phyloP scores from a whole-genome alignment of 306 rosid species.

The Cicer bijugum region DNA sequence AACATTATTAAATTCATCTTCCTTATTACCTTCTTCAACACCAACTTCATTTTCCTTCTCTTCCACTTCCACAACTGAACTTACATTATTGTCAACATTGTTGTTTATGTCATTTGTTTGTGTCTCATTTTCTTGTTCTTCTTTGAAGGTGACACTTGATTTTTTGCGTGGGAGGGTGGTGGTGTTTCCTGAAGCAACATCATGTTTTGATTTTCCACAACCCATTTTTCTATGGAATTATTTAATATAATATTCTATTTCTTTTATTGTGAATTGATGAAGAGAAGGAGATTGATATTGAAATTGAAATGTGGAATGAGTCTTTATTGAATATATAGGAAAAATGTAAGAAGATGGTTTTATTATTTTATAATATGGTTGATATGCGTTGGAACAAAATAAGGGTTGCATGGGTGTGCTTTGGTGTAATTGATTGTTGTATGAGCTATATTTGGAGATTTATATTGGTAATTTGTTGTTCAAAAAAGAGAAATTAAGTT shows the following conservation, averaged over 20 bases:
- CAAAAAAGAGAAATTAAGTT: constrained; percentile 3
- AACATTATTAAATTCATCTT: constrained; percentile 20
- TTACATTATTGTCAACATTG: constrained; percentile 2
- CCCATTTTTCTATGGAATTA: constrained; percentile 57
- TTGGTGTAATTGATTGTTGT: constrained; percentile 37
- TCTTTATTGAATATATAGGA: constrained; percentile 31
- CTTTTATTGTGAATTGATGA: constrained; percentile 24
- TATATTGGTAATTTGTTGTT: constrained; percentile 28
- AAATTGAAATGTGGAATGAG: neutral
- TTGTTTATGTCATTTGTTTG: constrained; percentile 21
- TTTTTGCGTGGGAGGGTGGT: constrained; percentile 54
- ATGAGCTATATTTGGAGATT: constrained; percentile 26
- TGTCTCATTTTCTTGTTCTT: constrained; percentile 21
- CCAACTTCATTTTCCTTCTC: constrained; percentile 28
- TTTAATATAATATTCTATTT: neutral
- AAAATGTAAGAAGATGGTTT: neutral
- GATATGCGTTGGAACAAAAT: constrained; percentile 30
- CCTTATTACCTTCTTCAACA: constrained; percentile 22
- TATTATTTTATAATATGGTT: constrained; percentile 1
- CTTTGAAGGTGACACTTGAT: constrained; percentile 43
- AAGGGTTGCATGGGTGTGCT: constrained; percentile 45
- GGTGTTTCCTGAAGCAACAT: constrained; percentile 64
- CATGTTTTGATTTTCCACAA: constrained; percentile 81
- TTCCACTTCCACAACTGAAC: constrained; percentile 11
- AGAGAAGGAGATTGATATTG: neutral